Base-by-base conservation (phyloP, 345 rosid species). In the Trapa incisa region DNA sequence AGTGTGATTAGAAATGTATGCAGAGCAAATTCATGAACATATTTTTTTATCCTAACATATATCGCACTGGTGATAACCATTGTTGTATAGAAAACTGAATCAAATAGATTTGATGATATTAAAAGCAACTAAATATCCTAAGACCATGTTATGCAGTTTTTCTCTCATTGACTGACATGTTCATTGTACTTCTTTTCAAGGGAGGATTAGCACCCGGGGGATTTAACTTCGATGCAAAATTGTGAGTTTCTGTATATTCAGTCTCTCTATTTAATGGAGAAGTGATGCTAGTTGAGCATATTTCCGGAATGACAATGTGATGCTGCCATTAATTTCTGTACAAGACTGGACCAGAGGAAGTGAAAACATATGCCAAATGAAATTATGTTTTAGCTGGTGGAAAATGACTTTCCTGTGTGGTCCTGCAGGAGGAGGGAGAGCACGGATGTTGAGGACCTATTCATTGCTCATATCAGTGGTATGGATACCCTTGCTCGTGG, bases 171-270 rank as follows among this genome's bases (percentile, higher is more conserved):
- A 6, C 47, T 4, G 14, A 22, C 29, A 22, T 22, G 29, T 60
- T 39, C 22, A 38, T 48, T 22, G 1, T 63, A 4, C 32, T 70
- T 33, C 36, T 68, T 42, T 68, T 36, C 58, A 76, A 85, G 99
- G 97, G 89, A 75, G 97, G 99, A 47, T 64, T 94, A 73, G 89
- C 95, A 29, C 97, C 99, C 3, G 99, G 99, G 70, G 99, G 99
- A 39, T 89, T 91, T 86, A 87, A 94, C 81, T 94, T 94, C 41
- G 99, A 94, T 71, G 97, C 99, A 39, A 94, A 94, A 86, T 72
- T 91, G 95, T 94, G 53, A 78, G 88, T 64, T 38, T 66, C 41
- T 71, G 52, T 37, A 4, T 53, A 62, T 43, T 64, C 47, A 37
- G 57, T 1, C 15, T 68, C 61, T 35, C 39, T 16, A 9, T 47